Evolutionary conservation across 495 filamentous ascomycete genomes (phyloP).

Genomic region (Penicillium simplicissimum): DNA sequence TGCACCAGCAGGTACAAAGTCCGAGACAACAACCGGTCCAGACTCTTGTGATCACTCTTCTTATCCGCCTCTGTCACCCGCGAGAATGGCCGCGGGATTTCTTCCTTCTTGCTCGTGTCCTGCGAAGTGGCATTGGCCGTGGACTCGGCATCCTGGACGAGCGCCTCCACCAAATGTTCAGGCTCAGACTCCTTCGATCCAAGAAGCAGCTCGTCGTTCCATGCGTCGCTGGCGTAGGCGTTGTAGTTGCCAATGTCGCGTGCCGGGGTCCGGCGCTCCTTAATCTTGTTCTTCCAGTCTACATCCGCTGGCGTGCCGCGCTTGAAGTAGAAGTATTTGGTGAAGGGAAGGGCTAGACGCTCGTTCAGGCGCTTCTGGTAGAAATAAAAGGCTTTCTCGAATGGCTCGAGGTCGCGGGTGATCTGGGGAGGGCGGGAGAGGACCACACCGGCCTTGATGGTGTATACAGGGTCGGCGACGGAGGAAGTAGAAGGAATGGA

Average conservation of each 20-base stretch:
- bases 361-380: conserved; percentile 98
- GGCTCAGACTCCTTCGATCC: conserved; percentile 62
- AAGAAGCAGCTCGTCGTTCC: conserved; percentile 91
- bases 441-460: conserved; percentile 75
- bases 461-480: conserved; percentile 53
- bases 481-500: conserved; percentile 22
- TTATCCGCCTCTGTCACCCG: conserved; percentile 79
- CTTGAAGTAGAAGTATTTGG: conserved; percentile 94
- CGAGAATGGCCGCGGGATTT: conserved; percentile 68
- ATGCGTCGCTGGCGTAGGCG: conserved; percentile 71
- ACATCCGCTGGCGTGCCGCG: conserved; percentile 78
- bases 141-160: conserved; percentile 76
- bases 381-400: conserved; percentile 91
- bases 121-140: conserved; percentile 63
- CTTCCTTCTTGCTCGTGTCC: conserved; percentile 62
- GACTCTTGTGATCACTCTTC: conserved; percentile 67
- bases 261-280: conserved; percentile 70
- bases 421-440: conserved; percentile 86
- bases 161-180: conserved; percentile 59
- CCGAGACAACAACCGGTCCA: conserved; percentile 73
- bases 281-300: conserved; percentile 88
- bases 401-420: conserved; percentile 77
- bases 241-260: conserved; percentile 87
- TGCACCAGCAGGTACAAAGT: conserved; percentile 85
- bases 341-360: conserved; percentile 85